A percentile compares a stretch with the other conserved stretches of the same genome.
Conservation (phyloP, 1,139 yeast genomes). For the Suhomyces coccinellae region DNA sequence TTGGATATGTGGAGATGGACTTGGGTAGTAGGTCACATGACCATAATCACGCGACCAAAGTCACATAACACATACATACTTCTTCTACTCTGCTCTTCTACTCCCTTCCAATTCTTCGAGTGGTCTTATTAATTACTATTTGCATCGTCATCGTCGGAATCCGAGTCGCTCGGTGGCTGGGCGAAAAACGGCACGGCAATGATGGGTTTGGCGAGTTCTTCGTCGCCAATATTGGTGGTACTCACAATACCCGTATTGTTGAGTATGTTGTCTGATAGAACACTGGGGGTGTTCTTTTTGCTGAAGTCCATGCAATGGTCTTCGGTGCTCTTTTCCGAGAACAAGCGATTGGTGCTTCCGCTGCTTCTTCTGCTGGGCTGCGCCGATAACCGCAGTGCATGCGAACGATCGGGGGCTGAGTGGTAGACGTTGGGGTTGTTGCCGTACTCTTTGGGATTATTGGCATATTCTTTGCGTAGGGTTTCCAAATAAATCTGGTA, state of each 20-base stretch:
- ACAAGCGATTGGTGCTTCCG: constrained; percentile 3
- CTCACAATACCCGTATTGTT: constrained; percentile 12
- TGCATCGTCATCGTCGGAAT: constrained; percentile 20
- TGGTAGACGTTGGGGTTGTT: neutral
- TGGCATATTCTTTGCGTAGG: constrained; percentile 12
- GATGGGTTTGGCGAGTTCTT: constrained; percentile 22
- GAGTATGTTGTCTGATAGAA: constrained; percentile 1
- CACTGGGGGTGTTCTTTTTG: constrained; percentile 1
- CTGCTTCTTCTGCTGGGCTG: constrained; percentile 6
- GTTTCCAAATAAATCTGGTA: constrained; percentile 24
- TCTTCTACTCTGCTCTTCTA: neutral
- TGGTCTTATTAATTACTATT: neutral
- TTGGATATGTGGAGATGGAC: neutral
- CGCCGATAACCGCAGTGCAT: neutral
- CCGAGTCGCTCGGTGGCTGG: constrained; percentile 44
- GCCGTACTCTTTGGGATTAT: neutral
- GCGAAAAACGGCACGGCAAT: constrained; percentile 44
- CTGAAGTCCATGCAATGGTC: constrained; percentile 4
- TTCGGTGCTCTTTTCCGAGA: constrained; percentile 1
- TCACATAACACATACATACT: neutral
- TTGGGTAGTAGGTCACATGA: neutral
- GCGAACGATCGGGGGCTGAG: neutral
- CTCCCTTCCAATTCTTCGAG: neutral
- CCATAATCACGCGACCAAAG: neutral
- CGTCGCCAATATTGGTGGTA: constrained; percentile 2